A percentile compares a stretch with the other conserved stretches of the same genome.
phyloP scores from a whole-genome alignment of 495 filamentous ascomycete species.

The Ramalina intermedia region DNA sequence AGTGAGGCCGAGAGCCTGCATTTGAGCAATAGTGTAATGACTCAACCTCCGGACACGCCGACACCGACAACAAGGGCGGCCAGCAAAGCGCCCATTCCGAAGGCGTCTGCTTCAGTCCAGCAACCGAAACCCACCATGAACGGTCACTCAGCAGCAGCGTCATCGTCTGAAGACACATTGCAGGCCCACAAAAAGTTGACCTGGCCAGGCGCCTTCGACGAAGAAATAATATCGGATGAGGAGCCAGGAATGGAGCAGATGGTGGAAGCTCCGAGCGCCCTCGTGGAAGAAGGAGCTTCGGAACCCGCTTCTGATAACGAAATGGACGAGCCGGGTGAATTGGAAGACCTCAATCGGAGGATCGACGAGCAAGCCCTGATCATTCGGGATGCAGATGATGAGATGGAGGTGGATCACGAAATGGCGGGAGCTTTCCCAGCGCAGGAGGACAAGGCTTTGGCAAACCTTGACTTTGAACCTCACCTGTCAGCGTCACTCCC shows the following conservation, averaged over 20 bases:
- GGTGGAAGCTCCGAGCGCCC: slow-evolving; percentile 38
- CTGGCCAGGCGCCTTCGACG: slow-evolving; percentile 68
- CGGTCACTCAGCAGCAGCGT: slow-evolving; percentile 32
- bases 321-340: slow-evolving; percentile 45
- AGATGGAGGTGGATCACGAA: slow-evolving; percentile 61
- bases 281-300: slow-evolving; percentile 81
- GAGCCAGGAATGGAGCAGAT: slow-evolving; percentile 31
- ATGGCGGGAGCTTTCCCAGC: slow-evolving; percentile 62
- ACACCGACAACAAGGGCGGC: slow-evolving; percentile 35
- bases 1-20: slow-evolving; percentile 37
- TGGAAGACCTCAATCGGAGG: slow-evolving; percentile 41
- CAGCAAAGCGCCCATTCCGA: slow-evolving; percentile 13
- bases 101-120: slow-evolving; percentile 18
- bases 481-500: slow-evolving; percentile 45
- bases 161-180: slow-evolving; percentile 61
- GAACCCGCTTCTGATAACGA: slow-evolving; percentile 59
- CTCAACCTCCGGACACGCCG: slow-evolving; percentile 43
- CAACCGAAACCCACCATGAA: slow-evolving; percentile 17
- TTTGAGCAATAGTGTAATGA: slow-evolving; percentile 44
- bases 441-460: slow-evolving; percentile 46
- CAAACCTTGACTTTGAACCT: slow-evolving; percentile 32
- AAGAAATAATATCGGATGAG: slow-evolving; percentile 38
- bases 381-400: slow-evolving; percentile 53
- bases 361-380: slow-evolving; percentile 50
- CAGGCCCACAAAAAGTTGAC: slow-evolving; percentile 60